Base-by-base conservation (phyloP, 768 basidiomycete genomes). In the Neoboletus magnificus region DNA sequence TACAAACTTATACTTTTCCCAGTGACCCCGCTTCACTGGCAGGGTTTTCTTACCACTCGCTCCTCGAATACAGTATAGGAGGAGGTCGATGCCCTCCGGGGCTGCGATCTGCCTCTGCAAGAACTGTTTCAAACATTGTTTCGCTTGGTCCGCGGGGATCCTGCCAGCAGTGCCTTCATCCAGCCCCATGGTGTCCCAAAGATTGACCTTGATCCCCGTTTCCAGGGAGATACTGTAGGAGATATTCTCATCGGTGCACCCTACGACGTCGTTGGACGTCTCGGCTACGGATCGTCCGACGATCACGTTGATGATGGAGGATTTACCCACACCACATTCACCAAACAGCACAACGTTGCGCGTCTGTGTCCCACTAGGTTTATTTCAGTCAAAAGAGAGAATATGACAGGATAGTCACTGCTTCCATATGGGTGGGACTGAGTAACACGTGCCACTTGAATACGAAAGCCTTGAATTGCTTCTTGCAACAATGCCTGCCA, bases 221-320 rank as follows among this genome's bases (percentile, higher is more conserved):
- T 56, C 52, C 48, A 66, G 60, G 3, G 51, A 16, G 48, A 56
- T 54, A 1, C 23, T 35, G 52, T 74, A 69, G 1, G 43, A 22
- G 1, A 30, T 44, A 47, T 67, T 62, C 15, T 58, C 36, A 30
- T 66, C 62, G 1, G 74, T 75, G 44, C 67, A 69, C 27, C 71
- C 72, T 0, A 56, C 30, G 8, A 66, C 67, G 15, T 61, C 59
- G 47, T 66, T 71, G 16, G 71, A 72, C 18, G 64, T 64, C 1
- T 43, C 50, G 9, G 74, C 75, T 10, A 58, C 44, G 0, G 64
- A 49, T 3, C 43, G 20, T 27, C 67, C 70, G 7, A 57, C 53
- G 41, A 77, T 49, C 62, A 71, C 61, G 52, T 77, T 79, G 54
- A 77, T 65, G 51, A 75, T 59, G 16, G 73, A 75, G 27, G 76